Base-by-base conservation (phyloP, 257 asterid species). In the Capsicum rhomboideum region DNA sequence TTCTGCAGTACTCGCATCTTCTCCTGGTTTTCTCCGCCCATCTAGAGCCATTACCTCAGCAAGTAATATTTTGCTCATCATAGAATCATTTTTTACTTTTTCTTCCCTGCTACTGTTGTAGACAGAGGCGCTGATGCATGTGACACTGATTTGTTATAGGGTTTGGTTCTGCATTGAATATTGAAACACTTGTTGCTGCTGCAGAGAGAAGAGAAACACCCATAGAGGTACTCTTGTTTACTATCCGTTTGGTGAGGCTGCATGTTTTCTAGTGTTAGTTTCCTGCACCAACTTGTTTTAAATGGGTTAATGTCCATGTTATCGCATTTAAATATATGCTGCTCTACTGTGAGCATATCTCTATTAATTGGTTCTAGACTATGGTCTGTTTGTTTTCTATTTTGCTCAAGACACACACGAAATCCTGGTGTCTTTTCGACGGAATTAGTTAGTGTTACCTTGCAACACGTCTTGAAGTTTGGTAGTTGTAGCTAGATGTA, bases 201-300 rank as follows among this genome's bases (percentile, higher is more conserved):
- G 99, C 99, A 52, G 99, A 97, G 91, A 95, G 98, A 88, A 93
- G 97, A 86, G 97, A 93, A 83, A 92, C 96, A 82, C 98, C 97
- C 49, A 90, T 95, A 82, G 99, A 97, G 99, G 99, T 97, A 88
- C 78, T 84, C 88, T 79, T 85, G 83, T 69, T 20, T 64, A 66
- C 31, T 14, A 64, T 68, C 78, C 49, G 6, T n/a, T 71, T 64
- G 20, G 46, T 53, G 61, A 72, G n/a, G 40, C n/a, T n/a, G 11
- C 29, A 34, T n/a, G 37, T 40, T 83, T 74, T 58, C 53, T 61
- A 18, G 71, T 58, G 37, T 75, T 42, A 75, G 20, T 28, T 46
- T 49, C 81, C 44, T 75, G 42, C 61, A 49, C 37, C 61, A 49
- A 4, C 81, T 26, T 75, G 63, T 49, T 75, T 75, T 75, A 49